A percentile compares a stretch with the other conserved stretches of the same genome.
Evolutionary conservation across 495 filamentous ascomycete genomes (phyloP).

Genomic region (Immersiella caudata): DNA sequence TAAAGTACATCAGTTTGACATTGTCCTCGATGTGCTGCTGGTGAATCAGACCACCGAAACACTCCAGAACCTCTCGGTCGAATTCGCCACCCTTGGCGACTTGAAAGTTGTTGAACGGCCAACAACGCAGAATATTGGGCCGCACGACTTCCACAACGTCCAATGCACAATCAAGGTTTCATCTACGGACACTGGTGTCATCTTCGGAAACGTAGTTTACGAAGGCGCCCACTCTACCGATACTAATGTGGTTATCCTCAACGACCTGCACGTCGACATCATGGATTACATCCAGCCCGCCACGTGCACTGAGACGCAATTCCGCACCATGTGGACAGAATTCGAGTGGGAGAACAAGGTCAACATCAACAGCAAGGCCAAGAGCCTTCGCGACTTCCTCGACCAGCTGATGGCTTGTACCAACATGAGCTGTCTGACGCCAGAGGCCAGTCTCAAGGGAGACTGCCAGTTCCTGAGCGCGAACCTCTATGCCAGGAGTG

Average conservation of each 20-base stretch:
- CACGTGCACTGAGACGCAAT: conserved; percentile 95
- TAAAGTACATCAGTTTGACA: conserved; percentile 98
- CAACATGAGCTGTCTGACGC: conserved; percentile 98
- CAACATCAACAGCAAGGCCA: conserved; percentile 97
- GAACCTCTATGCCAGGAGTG: conserved; percentile 94
- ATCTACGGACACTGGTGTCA: conserved; percentile 97
- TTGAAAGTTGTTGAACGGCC: conserved; percentile 97
- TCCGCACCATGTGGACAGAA: conserved; percentile 99
- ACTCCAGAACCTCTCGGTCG: conserved; percentile 93
- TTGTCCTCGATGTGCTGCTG: conserved; percentile 92
- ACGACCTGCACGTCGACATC: conserved; percentile 98
- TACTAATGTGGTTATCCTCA: conserved; percentile 96
- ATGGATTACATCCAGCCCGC: conserved; percentile 99
- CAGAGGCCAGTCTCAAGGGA: conserved; percentile 93
- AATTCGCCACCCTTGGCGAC: conserved; percentile 97
- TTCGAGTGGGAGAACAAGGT: conserved; percentile 99
- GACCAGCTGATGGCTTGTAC: conserved; percentile 95
- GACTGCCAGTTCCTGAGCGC: conserved; percentile 98
- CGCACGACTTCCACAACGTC: conserved; percentile 96
- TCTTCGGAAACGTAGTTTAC: conserved; percentile 99
- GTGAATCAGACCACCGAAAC: conserved; percentile 98
- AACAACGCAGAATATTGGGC: conserved; percentile 90
- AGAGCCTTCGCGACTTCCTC: conserved; percentile 88
- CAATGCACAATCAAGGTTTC: conserved; percentile 99
- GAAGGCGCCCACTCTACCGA: conserved; percentile 95